A percentile compares a stretch with the other conserved stretches of the same genome.
Conservation (phyloP, 768 basidiomycete species). For the Mycena amicta region DNA sequence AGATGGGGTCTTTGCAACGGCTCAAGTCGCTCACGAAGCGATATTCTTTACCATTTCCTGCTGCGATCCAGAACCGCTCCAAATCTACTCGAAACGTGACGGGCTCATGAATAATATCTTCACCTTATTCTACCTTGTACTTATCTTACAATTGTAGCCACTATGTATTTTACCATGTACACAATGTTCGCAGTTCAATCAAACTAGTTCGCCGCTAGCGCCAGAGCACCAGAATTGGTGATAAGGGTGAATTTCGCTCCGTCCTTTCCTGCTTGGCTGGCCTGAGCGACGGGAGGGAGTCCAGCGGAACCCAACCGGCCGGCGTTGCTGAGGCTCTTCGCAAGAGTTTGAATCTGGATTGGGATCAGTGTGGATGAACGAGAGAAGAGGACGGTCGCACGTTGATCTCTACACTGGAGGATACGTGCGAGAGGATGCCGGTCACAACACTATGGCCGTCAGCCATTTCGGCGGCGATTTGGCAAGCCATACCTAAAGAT, state of each 20-base stretch:
- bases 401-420: conserved; percentile 45
- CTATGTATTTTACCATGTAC: background rate
- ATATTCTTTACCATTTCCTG: conserved; percentile 50
- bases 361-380: background rate
- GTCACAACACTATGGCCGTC: conserved; percentile 36
- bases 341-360: conserved; percentile 55
- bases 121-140: background rate
- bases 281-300: conserved; percentile 46
- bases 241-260: conserved; percentile 56
- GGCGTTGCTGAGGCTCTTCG: conserved; percentile 54
- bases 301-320: conserved; percentile 55
- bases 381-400: conserved; percentile 29
- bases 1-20: conserved; percentile 39
- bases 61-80: conserved; percentile 1
- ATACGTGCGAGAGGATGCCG: conserved; percentile 39
- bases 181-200: too few relatives aligned
- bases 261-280: conserved; percentile 42
- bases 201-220: conserved; percentile 40
- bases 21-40: conserved; percentile 49
- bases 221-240: conserved; percentile 51
- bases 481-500: conserved; percentile 39
- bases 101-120: background rate
- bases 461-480: too few relatives aligned
- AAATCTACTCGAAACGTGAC: conserved; percentile 10
- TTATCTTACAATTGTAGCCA: conserved; percentile 20